Evolutionary conservation across 768 basidiomycete species (phyloP).

Genomic region (Melanogaster broomeanus): DNA sequence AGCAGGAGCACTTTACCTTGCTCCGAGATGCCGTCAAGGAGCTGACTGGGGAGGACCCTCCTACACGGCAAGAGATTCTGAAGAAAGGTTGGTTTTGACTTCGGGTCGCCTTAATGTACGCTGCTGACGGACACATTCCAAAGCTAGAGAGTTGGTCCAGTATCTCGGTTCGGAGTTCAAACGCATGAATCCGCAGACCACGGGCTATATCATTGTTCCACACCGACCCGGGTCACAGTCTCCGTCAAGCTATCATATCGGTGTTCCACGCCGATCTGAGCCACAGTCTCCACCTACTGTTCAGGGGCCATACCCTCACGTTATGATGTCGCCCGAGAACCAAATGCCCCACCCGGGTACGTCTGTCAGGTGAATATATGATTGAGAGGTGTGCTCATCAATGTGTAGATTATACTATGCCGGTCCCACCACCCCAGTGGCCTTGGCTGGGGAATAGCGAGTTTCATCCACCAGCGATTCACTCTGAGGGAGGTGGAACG

Average conservation of each 20-base stretch:
- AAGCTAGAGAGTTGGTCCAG: slow-evolving; percentile 5
- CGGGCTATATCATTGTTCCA: too few species aligned
- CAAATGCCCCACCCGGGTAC: neutral
- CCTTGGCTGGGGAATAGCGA: neutral
- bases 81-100: slow-evolving; percentile 11
- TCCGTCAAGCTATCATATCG: too few species aligned
- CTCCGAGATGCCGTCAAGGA: slow-evolving; percentile 17
- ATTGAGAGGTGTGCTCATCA: neutral
- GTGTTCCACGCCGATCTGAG: too few species aligned
- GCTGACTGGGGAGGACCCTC: slow-evolving; percentile 10
- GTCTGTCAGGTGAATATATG: neutral
- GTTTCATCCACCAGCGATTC: neutral
- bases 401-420: slow-evolving; percentile 6
- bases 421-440: neutral
- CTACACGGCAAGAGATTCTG: slow-evolving; percentile 21
- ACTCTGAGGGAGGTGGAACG: neutral
- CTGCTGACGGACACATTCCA: slow-evolving; percentile 3
- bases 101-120: neutral
- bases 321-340: neutral
- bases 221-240: too few species aligned
- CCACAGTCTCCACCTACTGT: too few species aligned
- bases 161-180: neutral
- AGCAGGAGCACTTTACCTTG: slow-evolving; percentile 13
- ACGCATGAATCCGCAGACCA: neutral
- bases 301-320: too few species aligned